Evolutionary conservation across 306 rosid species (phyloP), one percentile per base, ranked within the genome.

Genomic region (Fragaria vesca): DNA sequence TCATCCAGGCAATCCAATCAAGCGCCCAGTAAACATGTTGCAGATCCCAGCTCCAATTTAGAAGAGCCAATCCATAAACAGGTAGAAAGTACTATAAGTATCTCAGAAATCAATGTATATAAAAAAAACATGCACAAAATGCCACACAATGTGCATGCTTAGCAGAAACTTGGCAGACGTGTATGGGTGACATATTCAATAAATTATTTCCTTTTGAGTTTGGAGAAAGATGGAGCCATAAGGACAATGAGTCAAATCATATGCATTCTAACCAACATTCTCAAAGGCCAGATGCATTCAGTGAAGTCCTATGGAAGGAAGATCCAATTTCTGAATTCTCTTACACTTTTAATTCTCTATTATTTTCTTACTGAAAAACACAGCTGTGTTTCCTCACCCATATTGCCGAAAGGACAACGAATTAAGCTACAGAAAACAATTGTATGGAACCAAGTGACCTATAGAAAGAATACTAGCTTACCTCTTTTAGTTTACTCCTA

Each of bases 31-130:
- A 81, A 82, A 80, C 90, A 87, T 93, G 90, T 69, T 97, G 83
- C 89, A 85, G 91, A 90, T 87, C 97, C 94, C 98, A 96, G 97
- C 99, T 96, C 99, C 97, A 93, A 93, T 84, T 90, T 87, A 90
- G 85, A 85, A 90, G 96, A 96, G 94, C 93, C 93, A 91, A 88
- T 81, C 85, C 87, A 81, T 21, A 87, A 85, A 88, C 75, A 90
- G 87, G 89, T 86, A 91, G 93, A 86, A 89, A 84, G 88, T 87
- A 88, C 73, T 84, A 91, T 90, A 78, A 92, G 88, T 83, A 87
- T 81, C 93, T 86, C 82, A 70, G 46, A 84, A 10, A 54, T 45
- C 73, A 42, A 69, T 60, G 38, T 26, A 45, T 12, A 73, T 40
- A 18, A 21, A 34, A 46, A 46, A 50, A 48, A 51, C 46, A 51